Conservation (phyloP, 441 rosid genomes). For the Croton laevigatus region DNA sequence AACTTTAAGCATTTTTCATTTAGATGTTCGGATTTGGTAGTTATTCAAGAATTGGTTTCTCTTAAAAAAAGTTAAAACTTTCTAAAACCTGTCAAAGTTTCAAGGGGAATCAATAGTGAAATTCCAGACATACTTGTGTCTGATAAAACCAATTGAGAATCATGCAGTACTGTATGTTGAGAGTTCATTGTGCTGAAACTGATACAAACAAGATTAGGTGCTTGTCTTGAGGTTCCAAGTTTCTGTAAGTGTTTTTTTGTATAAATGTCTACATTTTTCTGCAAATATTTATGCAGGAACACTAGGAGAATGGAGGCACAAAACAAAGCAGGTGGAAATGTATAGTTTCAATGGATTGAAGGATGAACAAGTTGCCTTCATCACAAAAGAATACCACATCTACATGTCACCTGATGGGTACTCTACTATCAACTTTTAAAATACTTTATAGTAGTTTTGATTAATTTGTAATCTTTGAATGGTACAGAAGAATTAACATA, state of each 20-base stretch:
- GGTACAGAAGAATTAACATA: conserved; percentile 66
- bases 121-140: no score
- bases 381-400: no score
- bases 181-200: no score
- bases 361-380: conserved; percentile 59
- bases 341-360: conserved; percentile 71
- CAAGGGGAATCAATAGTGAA: no score
- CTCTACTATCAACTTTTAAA: neutral
- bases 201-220: no score
- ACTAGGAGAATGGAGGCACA: conserved; percentile 87
- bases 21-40: neutral
- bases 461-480: neutral
- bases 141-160: no score
- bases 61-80: no score
- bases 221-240: no score
- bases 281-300: conserved; percentile 43
- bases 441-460: neutral
- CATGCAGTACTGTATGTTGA: no score
- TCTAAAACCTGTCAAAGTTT: no score
- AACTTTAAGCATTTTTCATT: neutral
- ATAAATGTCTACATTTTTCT: neutral
- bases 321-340: conserved; percentile 71
- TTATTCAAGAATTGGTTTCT: neutral
- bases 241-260: no score
- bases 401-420: conserved; percentile 86